A percentile compares a stretch with the other conserved stretches of the same genome.
phyloP scores from a whole-genome alignment of 495 filamentous ascomycete genomes.

The Echria macrotheca region DNA sequence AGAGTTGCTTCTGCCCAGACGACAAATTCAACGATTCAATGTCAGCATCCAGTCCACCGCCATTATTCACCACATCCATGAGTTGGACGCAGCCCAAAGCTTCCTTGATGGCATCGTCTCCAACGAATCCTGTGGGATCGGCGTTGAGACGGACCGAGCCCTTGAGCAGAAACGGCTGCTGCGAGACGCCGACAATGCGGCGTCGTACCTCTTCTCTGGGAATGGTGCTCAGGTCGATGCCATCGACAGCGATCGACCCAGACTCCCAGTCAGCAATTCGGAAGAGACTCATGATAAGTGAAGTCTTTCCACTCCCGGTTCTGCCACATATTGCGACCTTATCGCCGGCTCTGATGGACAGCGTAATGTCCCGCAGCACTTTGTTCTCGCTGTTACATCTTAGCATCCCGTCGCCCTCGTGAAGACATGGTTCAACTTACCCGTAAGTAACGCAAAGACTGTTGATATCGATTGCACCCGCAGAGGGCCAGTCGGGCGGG shows the following conservation, averaged over 20 bases:
- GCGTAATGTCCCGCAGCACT: conserved; percentile 28
- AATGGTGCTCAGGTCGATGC: conserved; percentile 30
- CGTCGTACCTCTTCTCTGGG: conserved; percentile 29
- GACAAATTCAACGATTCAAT: conserved; percentile 28
- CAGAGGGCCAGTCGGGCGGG: conserved; percentile 31
- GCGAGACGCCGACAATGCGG: conserved; percentile 38
- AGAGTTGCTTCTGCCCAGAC: conserved; percentile 54
- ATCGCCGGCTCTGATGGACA: conserved; percentile 35
- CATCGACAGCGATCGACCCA: conserved; percentile 33
- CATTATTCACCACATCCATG: conserved; percentile 31
- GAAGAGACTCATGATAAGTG: conserved; percentile 33
- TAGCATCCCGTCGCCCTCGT: too few relatives aligned
- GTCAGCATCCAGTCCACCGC: conserved; percentile 37
- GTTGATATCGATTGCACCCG: conserved; percentile 30
- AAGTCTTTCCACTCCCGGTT: conserved; percentile 39
- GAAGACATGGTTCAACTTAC: too few relatives aligned
- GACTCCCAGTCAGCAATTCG: conserved; percentile 26
- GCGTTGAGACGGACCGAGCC: conserved; percentile 43
- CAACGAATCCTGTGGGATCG: conserved; percentile 32
- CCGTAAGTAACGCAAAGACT: conserved; percentile 34
- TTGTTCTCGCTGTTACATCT: conserved; percentile 19
- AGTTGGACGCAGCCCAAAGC: conserved; percentile 36
- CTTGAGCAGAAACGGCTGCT: conserved; percentile 41
- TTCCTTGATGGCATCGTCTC: conserved; percentile 32
- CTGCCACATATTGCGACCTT: conserved; percentile 32